Conservation (phyloP, 805 yeast genomes). For the Scheffersomyces coipomensis region DNA sequence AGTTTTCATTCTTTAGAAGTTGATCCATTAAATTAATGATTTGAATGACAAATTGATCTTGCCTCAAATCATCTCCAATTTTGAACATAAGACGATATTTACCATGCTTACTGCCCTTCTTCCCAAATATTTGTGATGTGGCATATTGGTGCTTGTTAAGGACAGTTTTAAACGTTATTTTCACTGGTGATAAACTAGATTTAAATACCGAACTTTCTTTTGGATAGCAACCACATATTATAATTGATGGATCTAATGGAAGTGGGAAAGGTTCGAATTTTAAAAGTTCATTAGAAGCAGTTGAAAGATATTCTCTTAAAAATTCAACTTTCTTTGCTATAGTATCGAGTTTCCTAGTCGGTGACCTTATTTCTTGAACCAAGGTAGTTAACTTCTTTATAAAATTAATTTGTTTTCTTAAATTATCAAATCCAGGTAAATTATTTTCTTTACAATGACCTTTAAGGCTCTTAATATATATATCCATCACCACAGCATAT, state of each 20-base stretch:
- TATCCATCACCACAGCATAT: slow-evolving; percentile 35
- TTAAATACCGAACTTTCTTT: slow-evolving; percentile 86
- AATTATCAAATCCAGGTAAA: slow-evolving; percentile 33
- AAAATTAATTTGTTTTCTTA: slow-evolving; percentile 66
- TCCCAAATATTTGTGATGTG: slow-evolving; percentile 34
- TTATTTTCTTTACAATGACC: slow-evolving; percentile 23
- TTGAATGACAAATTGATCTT: slow-evolving; percentile 96
- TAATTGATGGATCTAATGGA: slow-evolving; percentile 81
- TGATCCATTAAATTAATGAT: slow-evolving; percentile 89
- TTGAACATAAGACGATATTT: slow-evolving; percentile 86
- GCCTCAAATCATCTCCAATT: slow-evolving; percentile 92
- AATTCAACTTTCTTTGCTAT: slow-evolving; percentile 74
- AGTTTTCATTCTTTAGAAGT: slow-evolving; percentile 81
- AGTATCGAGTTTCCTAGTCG: slow-evolving; percentile 61
- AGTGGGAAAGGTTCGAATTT: slow-evolving; percentile 57
- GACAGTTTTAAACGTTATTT: slow-evolving; percentile 69
- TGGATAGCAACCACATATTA: slow-evolving; percentile 73
- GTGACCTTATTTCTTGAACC: slow-evolving; percentile 58
- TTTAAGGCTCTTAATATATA: slow-evolving; percentile 38
- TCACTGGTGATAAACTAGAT: slow-evolving; percentile 85
- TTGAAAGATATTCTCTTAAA: slow-evolving; percentile 56
- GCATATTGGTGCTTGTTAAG: slow-evolving; percentile 16
- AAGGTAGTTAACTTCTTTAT: slow-evolving; percentile 63
- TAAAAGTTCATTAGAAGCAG: slow-evolving; percentile 39
- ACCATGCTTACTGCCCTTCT: slow-evolving; percentile 29